These are phyloP conservation scores for Isabelozyma heimii DNA, from an alignment of 805 yeast species.

Conservation along the genomic window DNA sequence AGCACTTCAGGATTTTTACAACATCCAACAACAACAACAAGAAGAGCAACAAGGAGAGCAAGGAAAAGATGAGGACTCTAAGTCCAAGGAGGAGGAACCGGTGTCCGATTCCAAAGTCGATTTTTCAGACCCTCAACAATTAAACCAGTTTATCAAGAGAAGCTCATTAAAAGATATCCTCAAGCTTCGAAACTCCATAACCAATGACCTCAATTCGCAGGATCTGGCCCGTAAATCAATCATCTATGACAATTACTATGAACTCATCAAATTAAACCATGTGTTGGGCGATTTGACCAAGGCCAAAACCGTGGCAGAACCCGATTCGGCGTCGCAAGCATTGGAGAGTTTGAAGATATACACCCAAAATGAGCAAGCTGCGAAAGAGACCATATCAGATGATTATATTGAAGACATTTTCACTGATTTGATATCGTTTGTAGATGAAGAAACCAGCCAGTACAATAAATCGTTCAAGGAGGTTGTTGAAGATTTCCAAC, in stretches of 20 bases:
- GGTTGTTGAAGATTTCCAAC: slow-evolving; percentile 11
- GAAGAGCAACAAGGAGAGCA: slow-evolving; percentile 3
- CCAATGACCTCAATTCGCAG: slow-evolving; percentile 47
- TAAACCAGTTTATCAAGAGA: slow-evolving; percentile 17
- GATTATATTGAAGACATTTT: slow-evolving; percentile 17
- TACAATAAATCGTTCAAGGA: slow-evolving; percentile 20
- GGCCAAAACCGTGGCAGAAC: slow-evolving; percentile 2
- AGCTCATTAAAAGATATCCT: slow-evolving; percentile 28
- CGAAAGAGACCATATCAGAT: slow-evolving; percentile 8
- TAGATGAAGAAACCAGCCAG: slow-evolving; percentile 12
- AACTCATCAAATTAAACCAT: slow-evolving; percentile 63
- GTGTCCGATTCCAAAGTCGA: slow-evolving; percentile 2
- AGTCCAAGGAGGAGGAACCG: background rate
- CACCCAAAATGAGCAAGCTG: background rate
- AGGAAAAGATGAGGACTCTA: background rate
- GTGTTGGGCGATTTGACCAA: slow-evolving; percentile 35
- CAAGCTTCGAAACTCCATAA: slow-evolving; percentile 31
- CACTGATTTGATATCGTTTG: slow-evolving; percentile 21
- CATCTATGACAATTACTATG: slow-evolving; percentile 74
- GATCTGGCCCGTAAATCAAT: slow-evolving; percentile 66
- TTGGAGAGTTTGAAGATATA: background rate
- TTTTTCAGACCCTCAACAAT: slow-evolving; percentile 15
- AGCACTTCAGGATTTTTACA: slow-evolving; percentile 42
- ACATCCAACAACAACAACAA: slow-evolving; percentile 19
- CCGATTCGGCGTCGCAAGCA: background rate